A percentile compares a stretch with the other conserved stretches of the same genome.
Conservation (phyloP, 1,284 basidiomycete genomes). For the Grifola frondosa region DNA sequence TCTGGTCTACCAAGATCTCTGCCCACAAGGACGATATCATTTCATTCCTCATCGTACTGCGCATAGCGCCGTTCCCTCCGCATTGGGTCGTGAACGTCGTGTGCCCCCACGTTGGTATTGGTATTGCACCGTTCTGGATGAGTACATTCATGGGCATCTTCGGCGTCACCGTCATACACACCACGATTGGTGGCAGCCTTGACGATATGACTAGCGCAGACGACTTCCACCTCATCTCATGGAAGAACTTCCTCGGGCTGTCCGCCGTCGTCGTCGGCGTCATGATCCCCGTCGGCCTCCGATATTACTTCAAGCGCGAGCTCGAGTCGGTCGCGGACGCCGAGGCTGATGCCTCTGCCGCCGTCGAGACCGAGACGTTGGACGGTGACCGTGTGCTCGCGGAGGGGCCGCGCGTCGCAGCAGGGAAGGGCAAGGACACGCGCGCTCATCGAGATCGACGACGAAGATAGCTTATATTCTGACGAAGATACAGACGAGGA, state of each 20-base stretch:
- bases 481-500: slow-evolving; percentile 55
- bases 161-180: slow-evolving; percentile 92
- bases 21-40: slow-evolving; percentile 78
- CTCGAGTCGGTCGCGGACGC: slow-evolving; percentile 47
- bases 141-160: slow-evolving; percentile 91
- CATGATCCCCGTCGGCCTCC: slow-evolving; percentile 86
- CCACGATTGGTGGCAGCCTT: slow-evolving; percentile 89
- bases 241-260: slow-evolving; percentile 82
- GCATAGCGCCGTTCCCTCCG: slow-evolving; percentile 93
- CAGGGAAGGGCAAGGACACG: slow-evolving; percentile 39
- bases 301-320: slow-evolving; percentile 67
- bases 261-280: slow-evolving; percentile 86
- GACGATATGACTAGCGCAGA: slow-evolving; percentile 93
- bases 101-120: slow-evolving; percentile 91
- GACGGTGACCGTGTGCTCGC: slow-evolving; percentile 48
- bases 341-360: slow-evolving; percentile 42
- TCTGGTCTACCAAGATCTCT: slow-evolving; percentile 75
- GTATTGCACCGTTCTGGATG: slow-evolving; percentile 83
- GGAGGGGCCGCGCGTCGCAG: slow-evolving; percentile 43
- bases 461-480: slow-evolving; percentile 36
- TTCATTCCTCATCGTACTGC: slow-evolving; percentile 88
- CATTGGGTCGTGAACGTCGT: slow-evolving; percentile 97
- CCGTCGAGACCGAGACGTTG: slow-evolving; percentile 33
- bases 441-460: slow-evolving; percentile 35
- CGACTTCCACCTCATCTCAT: slow-evolving; percentile 91